These are phyloP conservation scores for Prunus yedoensis DNA, from an alignment of 331 rosid species.

Conservation along the genomic window DNA sequence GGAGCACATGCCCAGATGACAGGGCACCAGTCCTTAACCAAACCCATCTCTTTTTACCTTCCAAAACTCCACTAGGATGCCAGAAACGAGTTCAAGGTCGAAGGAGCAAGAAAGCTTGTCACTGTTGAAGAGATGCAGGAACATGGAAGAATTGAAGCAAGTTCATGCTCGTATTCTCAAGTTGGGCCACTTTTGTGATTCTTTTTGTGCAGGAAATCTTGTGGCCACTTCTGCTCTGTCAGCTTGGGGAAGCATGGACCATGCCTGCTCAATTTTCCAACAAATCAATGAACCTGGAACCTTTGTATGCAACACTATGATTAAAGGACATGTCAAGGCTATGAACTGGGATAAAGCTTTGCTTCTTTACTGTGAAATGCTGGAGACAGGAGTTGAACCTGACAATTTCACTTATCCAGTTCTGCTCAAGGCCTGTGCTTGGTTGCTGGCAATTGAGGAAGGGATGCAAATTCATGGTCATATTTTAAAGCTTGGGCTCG, in stretches of 20 bases:
- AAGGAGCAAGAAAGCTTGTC: constrained; percentile 58
- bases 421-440: constrained; percentile 72
- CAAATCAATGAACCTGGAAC: constrained; percentile 63
- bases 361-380: constrained; percentile 53
- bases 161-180: constrained; percentile 66
- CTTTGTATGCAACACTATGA: constrained; percentile 69
- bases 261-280: constrained; percentile 79
- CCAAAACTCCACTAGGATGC: constrained; percentile 40
- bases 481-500: constrained; percentile 55
- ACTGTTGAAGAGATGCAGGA: constrained; percentile 61
- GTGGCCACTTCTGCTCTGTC: constrained; percentile 65
- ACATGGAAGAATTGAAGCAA: constrained; percentile 65
- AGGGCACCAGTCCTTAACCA: constrained; percentile 73
- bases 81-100: constrained; percentile 42
- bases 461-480: constrained; percentile 72
- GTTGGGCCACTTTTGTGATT: constrained; percentile 55
- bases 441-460: constrained; percentile 42
- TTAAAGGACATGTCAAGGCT: constrained; percentile 57
- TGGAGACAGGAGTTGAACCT: constrained; percentile 57
- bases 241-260: constrained; percentile 85
- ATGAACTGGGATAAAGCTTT: constrained; percentile 52
- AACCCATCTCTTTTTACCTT: constrained; percentile 43
- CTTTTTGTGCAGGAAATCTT: constrained; percentile 65
- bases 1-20: constrained; percentile 35
- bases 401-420: constrained; percentile 71